Percentiles rank a stretch among this genome's conserved stretches.
Evolutionary conservation across 345 rosid species (phyloP).

Genomic region (Excoecaria agallocha): DNA sequence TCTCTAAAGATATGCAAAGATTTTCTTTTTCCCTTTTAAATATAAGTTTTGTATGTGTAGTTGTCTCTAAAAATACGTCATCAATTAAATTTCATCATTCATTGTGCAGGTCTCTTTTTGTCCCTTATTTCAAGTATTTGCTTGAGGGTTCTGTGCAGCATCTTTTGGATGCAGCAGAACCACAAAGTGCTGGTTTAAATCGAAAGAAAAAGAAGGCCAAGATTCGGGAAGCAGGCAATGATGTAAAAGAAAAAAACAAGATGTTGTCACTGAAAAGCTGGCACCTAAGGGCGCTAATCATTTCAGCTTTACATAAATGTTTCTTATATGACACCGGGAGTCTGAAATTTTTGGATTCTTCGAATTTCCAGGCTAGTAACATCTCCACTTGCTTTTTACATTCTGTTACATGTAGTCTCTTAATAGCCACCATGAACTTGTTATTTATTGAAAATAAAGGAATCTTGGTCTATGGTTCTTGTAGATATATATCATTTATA

Average conservation of each 20-base stretch:
- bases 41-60: background rate
- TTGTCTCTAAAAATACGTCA: background rate
- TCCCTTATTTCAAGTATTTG: conserved; percentile 81
- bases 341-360: conserved; percentile 72
- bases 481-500: background rate
- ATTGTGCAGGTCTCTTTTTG: conserved; percentile 75
- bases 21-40: no score
- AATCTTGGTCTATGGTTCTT: background rate
- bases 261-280: conserved; percentile 47
- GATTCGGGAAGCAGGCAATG: conserved; percentile 42
- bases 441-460: background rate
- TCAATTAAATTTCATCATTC: conserved; percentile 6
- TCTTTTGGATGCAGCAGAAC: conserved; percentile 48
- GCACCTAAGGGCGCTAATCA: conserved; percentile 75
- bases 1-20: background rate
- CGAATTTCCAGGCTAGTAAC: conserved; percentile 64
- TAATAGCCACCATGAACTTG: background rate
- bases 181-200: conserved; percentile 34
- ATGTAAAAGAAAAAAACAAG: conserved; percentile 23
- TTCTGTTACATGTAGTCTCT: background rate
- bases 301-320: conserved; percentile 78
- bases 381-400: background rate
- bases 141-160: conserved; percentile 59
- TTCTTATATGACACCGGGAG: conserved; percentile 75
- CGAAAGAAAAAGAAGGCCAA: conserved; percentile 81